A percentile compares a stretch with the other conserved stretches of the same genome.
phyloP scores from a whole-genome alignment of 169 alveolate species.

The Plasmodium inui region DNA sequence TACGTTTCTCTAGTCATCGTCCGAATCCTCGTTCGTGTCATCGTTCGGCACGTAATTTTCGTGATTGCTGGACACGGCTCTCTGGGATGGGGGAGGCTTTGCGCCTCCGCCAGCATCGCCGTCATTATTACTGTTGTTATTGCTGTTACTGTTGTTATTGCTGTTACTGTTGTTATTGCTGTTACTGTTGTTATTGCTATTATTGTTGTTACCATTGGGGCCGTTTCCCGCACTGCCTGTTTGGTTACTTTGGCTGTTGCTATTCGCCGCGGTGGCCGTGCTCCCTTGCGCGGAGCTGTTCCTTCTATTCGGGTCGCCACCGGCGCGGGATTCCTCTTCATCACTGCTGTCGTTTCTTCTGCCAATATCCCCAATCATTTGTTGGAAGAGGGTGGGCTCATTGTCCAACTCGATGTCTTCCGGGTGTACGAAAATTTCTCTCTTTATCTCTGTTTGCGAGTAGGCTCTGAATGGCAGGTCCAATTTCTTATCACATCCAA shows the following conservation, averaged over 20 bases:
- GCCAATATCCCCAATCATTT: slow-evolving; percentile 86
- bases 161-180: background rate
- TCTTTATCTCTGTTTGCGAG: slow-evolving; percentile 77
- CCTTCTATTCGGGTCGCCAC: slow-evolving; percentile 22
- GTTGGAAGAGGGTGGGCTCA: slow-evolving; percentile 88
- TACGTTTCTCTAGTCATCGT: slow-evolving; percentile 5
- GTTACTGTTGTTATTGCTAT: slow-evolving; percentile 40
- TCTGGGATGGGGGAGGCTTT: background rate
- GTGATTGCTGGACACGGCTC: background rate
- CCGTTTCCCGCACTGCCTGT: slow-evolving; percentile 79
- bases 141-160: background rate
- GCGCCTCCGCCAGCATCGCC: background rate
- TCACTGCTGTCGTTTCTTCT: slow-evolving; percentile 83
- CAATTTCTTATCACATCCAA: slow-evolving; percentile 84
- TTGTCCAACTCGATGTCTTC: slow-evolving; percentile 89
- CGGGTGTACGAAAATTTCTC: slow-evolving; percentile 86
- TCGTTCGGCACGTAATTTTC: slow-evolving; percentile 59
- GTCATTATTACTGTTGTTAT: background rate
- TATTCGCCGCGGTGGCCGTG: background rate
- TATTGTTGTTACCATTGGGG: slow-evolving; percentile 85
- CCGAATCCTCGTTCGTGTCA: slow-evolving; percentile 51
- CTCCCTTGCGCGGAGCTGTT: background rate
- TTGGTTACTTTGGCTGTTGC: background rate
- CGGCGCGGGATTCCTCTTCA: slow-evolving; percentile 84
- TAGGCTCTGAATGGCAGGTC: slow-evolving; percentile 78